These are phyloP conservation scores for Aaosphaeria arxii DNA, from an alignment of 2,329 filamentous ascomycete genomes.

Conservation along the genomic window DNA sequence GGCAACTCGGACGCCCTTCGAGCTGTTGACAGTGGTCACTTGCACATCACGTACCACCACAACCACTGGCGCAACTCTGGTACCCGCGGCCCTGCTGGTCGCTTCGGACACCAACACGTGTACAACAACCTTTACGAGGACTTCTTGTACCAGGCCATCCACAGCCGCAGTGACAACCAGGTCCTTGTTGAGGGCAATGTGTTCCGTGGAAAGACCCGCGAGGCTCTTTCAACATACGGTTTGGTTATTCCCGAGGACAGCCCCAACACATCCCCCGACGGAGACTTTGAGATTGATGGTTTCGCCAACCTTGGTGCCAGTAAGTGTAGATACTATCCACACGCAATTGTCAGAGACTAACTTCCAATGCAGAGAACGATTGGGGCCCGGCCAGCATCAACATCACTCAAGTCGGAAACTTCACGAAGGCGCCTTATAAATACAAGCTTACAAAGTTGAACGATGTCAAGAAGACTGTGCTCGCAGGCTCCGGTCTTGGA, in stretches of 20 bases:
- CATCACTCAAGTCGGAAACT: slow-evolving; percentile 51
- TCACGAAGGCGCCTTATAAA: slow-evolving; percentile 49
- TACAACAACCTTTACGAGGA: slow-evolving; percentile 52
- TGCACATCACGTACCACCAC: slow-evolving; percentile 65
- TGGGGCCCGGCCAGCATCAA: slow-evolving; percentile 50
- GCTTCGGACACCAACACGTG: slow-evolving; percentile 65
- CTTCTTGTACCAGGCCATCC: slow-evolving; percentile 39
- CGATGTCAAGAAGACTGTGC: slow-evolving; percentile 42
- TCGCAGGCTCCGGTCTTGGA: slow-evolving; percentile 47
- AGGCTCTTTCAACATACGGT: slow-evolving; percentile 54
- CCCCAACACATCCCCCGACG: slow-evolving; percentile 53
- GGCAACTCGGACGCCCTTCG: slow-evolving; percentile 59
- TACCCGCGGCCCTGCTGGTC: slow-evolving; percentile 60
- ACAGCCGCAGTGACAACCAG: slow-evolving; percentile 45
- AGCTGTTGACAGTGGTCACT: slow-evolving; percentile 58
- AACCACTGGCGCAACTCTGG: slow-evolving; percentile 65
- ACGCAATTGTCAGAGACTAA: not conserved
- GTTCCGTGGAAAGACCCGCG: slow-evolving; percentile 46
- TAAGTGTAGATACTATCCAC: slow-evolving; percentile 28
- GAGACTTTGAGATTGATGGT: slow-evolving; percentile 54
- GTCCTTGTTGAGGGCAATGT: slow-evolving; percentile 47
- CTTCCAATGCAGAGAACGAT: slow-evolving; percentile 39
- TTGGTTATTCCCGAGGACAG: slow-evolving; percentile 55
- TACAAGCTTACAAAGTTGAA: slow-evolving; percentile 49
- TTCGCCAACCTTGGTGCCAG: slow-evolving; percentile 54